Percentiles rank a stretch among this genome's conserved stretches.
These are phyloP conservation scores for Lepidium didymum DNA, from an alignment of 345 rosid species.

Conservation along the genomic window DNA sequence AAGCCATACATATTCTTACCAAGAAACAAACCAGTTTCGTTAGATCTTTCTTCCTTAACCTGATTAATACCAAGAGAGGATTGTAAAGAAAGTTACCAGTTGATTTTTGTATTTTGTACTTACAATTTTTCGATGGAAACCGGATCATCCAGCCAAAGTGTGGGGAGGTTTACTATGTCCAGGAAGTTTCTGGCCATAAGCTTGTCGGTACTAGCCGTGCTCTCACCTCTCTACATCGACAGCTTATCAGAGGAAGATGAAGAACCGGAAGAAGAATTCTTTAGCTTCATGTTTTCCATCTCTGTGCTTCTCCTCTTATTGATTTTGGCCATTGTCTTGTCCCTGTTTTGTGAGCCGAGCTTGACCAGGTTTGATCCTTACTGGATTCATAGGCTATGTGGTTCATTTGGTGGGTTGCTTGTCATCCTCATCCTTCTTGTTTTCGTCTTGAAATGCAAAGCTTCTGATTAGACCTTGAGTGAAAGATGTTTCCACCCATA, in stretches of 20 bases:
- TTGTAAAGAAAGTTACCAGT: conserved; percentile 9
- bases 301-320: conserved; percentile 51
- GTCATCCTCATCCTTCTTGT: conserved; percentile 60
- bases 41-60: background rate
- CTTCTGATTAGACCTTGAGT: conserved; percentile 6
- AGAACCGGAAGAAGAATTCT: conserved; percentile 42
- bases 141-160: background rate
- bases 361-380: conserved; percentile 62
- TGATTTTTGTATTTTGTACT: background rate
- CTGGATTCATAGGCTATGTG: conserved; percentile 90
- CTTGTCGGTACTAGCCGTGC: conserved; percentile 46
- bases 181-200: conserved; percentile 52
- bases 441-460: conserved; percentile 52
- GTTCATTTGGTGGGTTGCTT: conserved; percentile 75
- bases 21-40: background rate
- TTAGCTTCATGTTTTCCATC: conserved; percentile 32
- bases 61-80: background rate
- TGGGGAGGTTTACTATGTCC: conserved; percentile 33
- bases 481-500: background rate
- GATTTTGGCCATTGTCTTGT: conserved; percentile 44
- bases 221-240: conserved; percentile 71
- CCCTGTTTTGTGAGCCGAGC: conserved; percentile 53
- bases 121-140: background rate
- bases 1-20: conserved; percentile 5
- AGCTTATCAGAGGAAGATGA: conserved; percentile 24